Conservation (phyloP, 2,329 filamentous ascomycete genomes). For the Cylindrodendrum hubeiense region DNA sequence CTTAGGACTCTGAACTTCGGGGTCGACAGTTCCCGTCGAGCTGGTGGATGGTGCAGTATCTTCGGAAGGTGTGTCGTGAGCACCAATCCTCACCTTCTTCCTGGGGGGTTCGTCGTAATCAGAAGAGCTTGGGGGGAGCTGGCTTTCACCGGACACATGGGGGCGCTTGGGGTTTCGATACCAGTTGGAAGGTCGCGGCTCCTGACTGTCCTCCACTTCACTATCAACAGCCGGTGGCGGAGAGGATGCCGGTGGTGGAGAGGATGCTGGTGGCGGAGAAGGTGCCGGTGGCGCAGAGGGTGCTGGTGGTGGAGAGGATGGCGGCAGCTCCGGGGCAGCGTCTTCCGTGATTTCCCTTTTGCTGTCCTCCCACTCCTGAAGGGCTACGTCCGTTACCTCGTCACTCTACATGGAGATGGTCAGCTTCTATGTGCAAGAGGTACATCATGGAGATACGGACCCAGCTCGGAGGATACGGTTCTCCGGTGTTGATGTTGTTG, state of each 20-base stretch:
- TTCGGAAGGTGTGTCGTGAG: slow-evolving; percentile 42
- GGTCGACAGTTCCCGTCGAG: slow-evolving; percentile 43
- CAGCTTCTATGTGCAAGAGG: slow-evolving; percentile 30
- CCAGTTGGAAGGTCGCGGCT: slow-evolving; percentile 46
- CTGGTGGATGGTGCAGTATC: slow-evolving; percentile 47
- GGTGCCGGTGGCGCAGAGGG: slow-evolving; percentile 1
- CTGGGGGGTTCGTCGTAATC: slow-evolving; percentile 31
- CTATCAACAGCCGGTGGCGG: slow-evolving; percentile 15
- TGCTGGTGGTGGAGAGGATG: slow-evolving; percentile 4
- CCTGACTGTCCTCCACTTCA: slow-evolving; percentile 38
- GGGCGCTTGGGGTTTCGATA: slow-evolving; percentile 34
- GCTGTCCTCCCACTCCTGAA: slow-evolving; percentile 49
- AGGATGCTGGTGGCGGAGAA: slow-evolving; percentile 3
- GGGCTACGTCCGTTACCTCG: slow-evolving; percentile 48
- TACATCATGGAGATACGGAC: slow-evolving; percentile 36
- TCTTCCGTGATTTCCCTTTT: slow-evolving; percentile 33
- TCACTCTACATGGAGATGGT: slow-evolving; percentile 38
- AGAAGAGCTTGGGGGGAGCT: slow-evolving; percentile 27
- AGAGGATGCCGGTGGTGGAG: slow-evolving; percentile 3
- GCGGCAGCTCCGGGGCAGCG: slow-evolving; percentile 3
- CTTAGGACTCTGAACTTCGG: slow-evolving; percentile 32
- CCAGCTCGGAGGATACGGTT: slow-evolving; percentile 51
- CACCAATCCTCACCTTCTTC: slow-evolving; percentile 39
- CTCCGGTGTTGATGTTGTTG: slow-evolving; percentile 47
- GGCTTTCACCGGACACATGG: slow-evolving; percentile 25